Evolutionary conservation across 2,329 filamentous ascomycete species (phyloP).

Genomic region (Pseudofabraea citricarpa): DNA sequence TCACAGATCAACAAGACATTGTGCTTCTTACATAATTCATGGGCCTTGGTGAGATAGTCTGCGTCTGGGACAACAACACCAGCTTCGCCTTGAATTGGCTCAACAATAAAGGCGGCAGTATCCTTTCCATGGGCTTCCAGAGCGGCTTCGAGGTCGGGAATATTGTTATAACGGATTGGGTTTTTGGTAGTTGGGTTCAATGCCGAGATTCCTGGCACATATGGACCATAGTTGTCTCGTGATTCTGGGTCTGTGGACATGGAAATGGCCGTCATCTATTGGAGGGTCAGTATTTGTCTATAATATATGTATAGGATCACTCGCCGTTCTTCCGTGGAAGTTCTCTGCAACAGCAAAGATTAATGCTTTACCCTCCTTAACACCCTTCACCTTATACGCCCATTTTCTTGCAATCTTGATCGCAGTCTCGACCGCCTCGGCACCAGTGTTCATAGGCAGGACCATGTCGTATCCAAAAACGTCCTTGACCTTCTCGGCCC

Average conservation of each 20-base stretch:
- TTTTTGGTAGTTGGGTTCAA: constrained; percentile 69
- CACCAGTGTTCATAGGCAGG: constrained; percentile 95
- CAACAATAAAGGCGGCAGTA: constrained; percentile 88
- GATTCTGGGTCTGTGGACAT: constrained; percentile 95
- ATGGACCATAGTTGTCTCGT: constrained; percentile 90
- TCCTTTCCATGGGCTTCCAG: constrained; percentile 77
- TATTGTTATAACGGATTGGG: constrained; percentile 80
- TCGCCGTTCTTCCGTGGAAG: constrained; percentile 91
- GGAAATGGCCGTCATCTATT: constrained; percentile 79
- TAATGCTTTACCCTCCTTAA: constrained; percentile 76
- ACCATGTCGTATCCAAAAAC: constrained; percentile 98
- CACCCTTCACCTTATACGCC: constrained; percentile 95
- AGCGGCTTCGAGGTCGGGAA: constrained; percentile 72
- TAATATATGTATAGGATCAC: constrained; percentile 33
- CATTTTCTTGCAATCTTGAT: constrained; percentile 97
- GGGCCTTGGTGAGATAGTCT: constrained; percentile 75
- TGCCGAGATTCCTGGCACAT: constrained; percentile 83
- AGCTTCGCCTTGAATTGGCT: constrained; percentile 96
- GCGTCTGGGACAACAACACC: constrained; percentile 94
- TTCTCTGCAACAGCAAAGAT: constrained; percentile 85
- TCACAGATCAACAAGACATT: constrained; percentile 96
- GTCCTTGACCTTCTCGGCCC: constrained; percentile 84
- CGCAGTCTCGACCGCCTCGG: constrained; percentile 92
- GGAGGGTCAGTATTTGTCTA: constrained; percentile 4
- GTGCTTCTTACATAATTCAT: constrained; percentile 87